Conservation (phyloP, 2,329 filamentous ascomycete species). For the Knufia petricola region DNA sequence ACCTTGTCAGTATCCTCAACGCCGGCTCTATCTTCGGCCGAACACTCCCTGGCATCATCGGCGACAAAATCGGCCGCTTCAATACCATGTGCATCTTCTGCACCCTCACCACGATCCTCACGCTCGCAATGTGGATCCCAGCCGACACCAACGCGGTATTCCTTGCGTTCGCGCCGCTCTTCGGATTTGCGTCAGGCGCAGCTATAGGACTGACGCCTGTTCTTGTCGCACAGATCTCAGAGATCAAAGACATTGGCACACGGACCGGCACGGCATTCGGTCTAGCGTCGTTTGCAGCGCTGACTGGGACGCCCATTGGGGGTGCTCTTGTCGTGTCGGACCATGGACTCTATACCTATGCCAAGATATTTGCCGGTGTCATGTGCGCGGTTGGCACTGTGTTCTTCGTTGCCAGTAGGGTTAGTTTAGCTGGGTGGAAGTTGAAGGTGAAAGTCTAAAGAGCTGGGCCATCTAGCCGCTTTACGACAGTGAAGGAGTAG, state of each 20-base stretch:
- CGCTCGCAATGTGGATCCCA: conserved; percentile 48
- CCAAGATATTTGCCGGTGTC: conserved; percentile 58
- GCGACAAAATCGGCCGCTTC: conserved; percentile 45
- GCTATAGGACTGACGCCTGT: conserved; percentile 56
- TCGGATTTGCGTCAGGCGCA: conserved; percentile 59
- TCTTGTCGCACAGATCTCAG: conserved; percentile 55
- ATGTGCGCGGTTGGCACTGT: conserved; percentile 37
- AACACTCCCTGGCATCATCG: conserved; percentile 45
- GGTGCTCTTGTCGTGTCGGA: conserved; percentile 45
- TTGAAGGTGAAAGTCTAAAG: conserved; percentile 25
- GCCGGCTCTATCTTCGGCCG: conserved; percentile 42
- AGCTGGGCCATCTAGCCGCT: not conserved
- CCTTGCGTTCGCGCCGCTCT: conserved; percentile 56
- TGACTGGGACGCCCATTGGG: conserved; percentile 59
- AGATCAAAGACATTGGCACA: conserved; percentile 59
- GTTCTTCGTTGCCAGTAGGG: conserved; percentile 31
- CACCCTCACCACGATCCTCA: conserved; percentile 36
- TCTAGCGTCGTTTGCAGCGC: conserved; percentile 51
- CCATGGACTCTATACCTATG: conserved; percentile 45
- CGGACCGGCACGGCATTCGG: conserved; percentile 57
- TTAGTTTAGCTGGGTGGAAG: conserved; percentile 26
- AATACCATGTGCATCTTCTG: conserved; percentile 46
- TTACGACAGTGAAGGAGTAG: not conserved
- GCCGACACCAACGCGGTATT: conserved; percentile 46
- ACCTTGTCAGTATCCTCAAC: conserved; percentile 25